Base-by-base conservation (phyloP, 169 alveolate genomes). In the Plasmodium coatneyi region DNA sequence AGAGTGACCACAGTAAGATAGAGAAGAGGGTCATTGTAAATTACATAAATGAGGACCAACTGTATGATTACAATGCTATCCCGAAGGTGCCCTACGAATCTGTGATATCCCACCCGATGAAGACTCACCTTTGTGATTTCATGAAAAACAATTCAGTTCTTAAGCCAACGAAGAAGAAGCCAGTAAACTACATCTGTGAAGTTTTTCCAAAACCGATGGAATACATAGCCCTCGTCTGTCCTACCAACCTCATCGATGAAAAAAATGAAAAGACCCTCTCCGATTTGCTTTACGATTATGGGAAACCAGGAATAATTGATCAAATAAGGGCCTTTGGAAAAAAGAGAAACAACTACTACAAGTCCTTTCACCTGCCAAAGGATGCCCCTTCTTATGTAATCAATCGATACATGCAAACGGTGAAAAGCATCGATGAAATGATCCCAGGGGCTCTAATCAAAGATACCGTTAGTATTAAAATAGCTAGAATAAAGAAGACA, bases 41-140 rank as follows among this genome's bases (percentile, higher is more conserved):
- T 54, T 89, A 89, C 71, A 25, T 56, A 5, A 89, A 89, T 89
- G 54, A 78, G 14, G 90, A 89, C 71, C 90, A 89, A 72, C 4
- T 89, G 43, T 80, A 89, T 66, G 94, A 89, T 89, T 89, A 79
- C 30, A 80, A 89, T 79, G 22, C 32, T 5, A 19, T 22, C 12
- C 60, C 41, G 3, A 60, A 32, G 30, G 56, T 89, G 4, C 19
- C 5, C 1, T 71, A 89, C 32, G 16, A 34, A 39, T 41, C 94
- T 5, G 43, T 78, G 19, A 16, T 79, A 36, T 10, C 22, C 14
- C 46, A 80, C 34, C 90, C 94, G 46, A 5, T 36, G 22, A 80
- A 34, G 43, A 89, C 94, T 22, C 89, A 89, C 52, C 56, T 89
- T 22, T 89, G 94, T 30, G 94, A 89, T 19, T 89, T 89, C 41